Evolutionary conservation across 352 stramenopile genomes (phyloP).

Genomic region (Elongisporangium undulatum): DNA sequence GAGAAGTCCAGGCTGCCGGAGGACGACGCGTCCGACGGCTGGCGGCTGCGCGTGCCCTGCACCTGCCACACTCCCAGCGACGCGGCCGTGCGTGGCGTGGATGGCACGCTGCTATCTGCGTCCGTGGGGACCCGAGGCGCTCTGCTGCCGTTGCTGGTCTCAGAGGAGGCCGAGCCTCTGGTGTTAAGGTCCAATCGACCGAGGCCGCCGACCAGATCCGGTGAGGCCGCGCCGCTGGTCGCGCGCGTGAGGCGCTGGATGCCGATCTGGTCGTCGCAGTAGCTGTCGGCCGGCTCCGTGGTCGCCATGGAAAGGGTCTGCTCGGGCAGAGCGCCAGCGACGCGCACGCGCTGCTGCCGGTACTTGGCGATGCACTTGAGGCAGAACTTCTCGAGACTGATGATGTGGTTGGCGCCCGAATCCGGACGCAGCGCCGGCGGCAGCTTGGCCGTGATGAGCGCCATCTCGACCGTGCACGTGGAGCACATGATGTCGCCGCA

Average conservation of each 20-base stretch:
- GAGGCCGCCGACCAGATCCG: neutral
- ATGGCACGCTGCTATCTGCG: neutral
- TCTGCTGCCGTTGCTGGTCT: slow-evolving; percentile 4
- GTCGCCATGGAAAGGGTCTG: slow-evolving; percentile 7
- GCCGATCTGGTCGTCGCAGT: neutral
- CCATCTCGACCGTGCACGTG: slow-evolving; percentile 59
- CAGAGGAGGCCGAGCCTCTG: neutral
- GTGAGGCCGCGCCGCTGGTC: neutral
- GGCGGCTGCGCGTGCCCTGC: slow-evolving; percentile 30
- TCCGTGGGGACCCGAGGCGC: slow-evolving; percentile 12
- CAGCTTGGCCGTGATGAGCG: slow-evolving; percentile 49
- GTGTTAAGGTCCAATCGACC: neutral
- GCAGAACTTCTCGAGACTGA: slow-evolving; percentile 79
- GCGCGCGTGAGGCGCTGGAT: neutral
- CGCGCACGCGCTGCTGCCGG: slow-evolving; percentile 33
- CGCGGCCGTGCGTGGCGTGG: neutral
- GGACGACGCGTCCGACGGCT: slow-evolving; percentile 37
- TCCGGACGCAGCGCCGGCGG: slow-evolving; percentile 50
- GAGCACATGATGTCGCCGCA: slow-evolving; percentile 84
- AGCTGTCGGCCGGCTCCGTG: slow-evolving; percentile 7
- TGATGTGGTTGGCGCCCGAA: slow-evolving; percentile 40
- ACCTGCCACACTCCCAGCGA: slow-evolving; percentile 1
- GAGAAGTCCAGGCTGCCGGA: slow-evolving; percentile 6
- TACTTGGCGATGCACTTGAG: slow-evolving; percentile 75
- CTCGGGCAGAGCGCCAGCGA: neutral